Conservation (phyloP, 345 rosid species). For the Geranium rotundifolium region DNA sequence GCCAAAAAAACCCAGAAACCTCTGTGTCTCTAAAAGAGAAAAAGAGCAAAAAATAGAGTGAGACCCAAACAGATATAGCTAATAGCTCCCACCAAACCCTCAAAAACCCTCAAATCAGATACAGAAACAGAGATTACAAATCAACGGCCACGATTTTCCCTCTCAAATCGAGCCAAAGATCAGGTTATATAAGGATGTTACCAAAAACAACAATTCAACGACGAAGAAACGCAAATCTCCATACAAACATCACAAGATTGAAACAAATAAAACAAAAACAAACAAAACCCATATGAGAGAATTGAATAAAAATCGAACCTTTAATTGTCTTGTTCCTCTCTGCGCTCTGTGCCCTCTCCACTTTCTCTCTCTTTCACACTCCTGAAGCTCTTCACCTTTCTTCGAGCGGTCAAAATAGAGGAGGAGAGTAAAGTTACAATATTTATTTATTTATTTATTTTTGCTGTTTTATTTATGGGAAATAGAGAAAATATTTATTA, state of each 20-base stretch:
- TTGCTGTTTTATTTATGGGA: neutral
- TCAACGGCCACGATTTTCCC: conserved; percentile 50
- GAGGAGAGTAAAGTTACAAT: too few species aligned
- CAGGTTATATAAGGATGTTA: conserved; percentile 7
- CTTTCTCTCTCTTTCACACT: conserved; percentile 1
- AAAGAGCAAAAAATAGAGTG: neutral
- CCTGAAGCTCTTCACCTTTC: conserved; percentile 18
- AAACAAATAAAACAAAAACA: neutral
- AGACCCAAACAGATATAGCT: neutral
- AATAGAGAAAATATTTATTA: neutral
- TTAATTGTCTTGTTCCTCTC: conserved; percentile 1
- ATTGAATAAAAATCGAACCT: neutral
- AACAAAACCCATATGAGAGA: too few species aligned
- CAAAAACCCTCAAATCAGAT: neutral
- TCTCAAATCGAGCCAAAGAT: conserved; percentile 22
- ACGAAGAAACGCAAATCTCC: conserved; percentile 9
- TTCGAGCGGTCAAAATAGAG: conserved; percentile 22
- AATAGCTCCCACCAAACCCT: neutral
- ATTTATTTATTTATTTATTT: neutral
- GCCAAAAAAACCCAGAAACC: conserved; percentile 9
- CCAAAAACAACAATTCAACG: neutral
- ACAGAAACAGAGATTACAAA: conserved; percentile 31
- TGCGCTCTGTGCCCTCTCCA: conserved; percentile 1
- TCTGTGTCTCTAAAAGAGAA: neutral
- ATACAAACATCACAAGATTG: conserved; percentile 4